Evolutionary conservation across 2,329 filamentous ascomycete genomes (phyloP).

Genomic region (Chrysosphaeria jannelii): DNA sequence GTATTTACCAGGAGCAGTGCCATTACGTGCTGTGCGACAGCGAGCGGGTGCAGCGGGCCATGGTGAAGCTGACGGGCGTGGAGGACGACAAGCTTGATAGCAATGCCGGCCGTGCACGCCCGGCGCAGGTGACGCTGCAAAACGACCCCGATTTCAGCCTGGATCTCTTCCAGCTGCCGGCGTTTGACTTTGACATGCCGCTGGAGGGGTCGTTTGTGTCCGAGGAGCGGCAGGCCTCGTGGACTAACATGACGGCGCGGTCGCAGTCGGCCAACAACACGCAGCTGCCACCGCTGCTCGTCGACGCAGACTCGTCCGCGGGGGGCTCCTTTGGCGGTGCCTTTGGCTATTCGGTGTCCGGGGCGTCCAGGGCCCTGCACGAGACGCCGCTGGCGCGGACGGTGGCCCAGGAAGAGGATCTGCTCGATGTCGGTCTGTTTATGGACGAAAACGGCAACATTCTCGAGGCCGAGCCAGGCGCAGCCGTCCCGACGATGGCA

Average conservation of each 20-base stretch:
- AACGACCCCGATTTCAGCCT: constrained; percentile 65
- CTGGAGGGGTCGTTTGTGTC: constrained; percentile 7
- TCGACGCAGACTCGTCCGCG: constrained; percentile 8
- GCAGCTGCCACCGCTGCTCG: constrained; percentile 15
- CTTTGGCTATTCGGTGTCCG: constrained; percentile 3
- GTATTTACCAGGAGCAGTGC: constrained; percentile 69
- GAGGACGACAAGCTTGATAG: constrained; percentile 33
- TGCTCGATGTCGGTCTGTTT: constrained; percentile 9
- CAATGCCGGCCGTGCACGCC: constrained; percentile 38
- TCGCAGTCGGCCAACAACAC: constrained; percentile 8
- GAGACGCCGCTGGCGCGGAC: constrained; percentile 4
- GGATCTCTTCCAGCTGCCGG: constrained; percentile 16
- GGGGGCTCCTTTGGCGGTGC: constrained; percentile 2
- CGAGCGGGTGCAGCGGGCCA: constrained; percentile 24
- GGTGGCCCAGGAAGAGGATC: constrained; percentile 11
- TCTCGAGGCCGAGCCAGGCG: constrained; percentile 4
- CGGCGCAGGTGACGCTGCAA: constrained; percentile 41
- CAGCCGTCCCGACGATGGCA: no score
- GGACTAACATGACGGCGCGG: constrained; percentile 4
- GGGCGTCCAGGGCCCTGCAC: no score
- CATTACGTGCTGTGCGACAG: constrained; percentile 59
- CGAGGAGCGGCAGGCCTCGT: constrained; percentile 3
- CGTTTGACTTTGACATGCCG: constrained; percentile 16
- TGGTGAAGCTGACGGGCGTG: constrained; percentile 42
- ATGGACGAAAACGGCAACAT: constrained; percentile 5